Evolutionary conservation across 1,139 yeast species (phyloP), one percentile per base, ranked within the genome.

Genomic region (Suhomyces panamericanus): DNA sequence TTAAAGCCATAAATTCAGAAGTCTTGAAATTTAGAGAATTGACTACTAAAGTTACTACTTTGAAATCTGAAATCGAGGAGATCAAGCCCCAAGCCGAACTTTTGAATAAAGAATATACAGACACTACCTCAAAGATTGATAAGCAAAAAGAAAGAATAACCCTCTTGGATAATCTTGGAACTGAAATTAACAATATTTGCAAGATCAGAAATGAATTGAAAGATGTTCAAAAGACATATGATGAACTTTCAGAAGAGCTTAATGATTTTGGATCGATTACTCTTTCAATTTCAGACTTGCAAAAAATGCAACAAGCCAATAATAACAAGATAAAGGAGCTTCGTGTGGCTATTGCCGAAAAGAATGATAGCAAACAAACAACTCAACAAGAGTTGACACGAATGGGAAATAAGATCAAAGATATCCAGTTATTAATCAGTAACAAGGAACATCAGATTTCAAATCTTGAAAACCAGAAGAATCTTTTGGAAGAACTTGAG

Each of bases 331-430:
- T 81, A 32, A 81, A 79, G 53, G 57, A 54, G 2, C 51, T 75
- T 5, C 70, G 95, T 47, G 64, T 62, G 20, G 66, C 64, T 3
- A 62, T 85, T 2, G 66, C 67, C 9, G 69, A 66, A 2, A 57
- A 78, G 28, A 70, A 67, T 7, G 81, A 78, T 13, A 70, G 72
- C 11, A 79, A 79, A 50, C 87, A 83, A 46, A 49, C 58, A 3
- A 67, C 66, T 15, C 77, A 77, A 28, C 72, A 70, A 38, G 83
- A 78, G 38, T 53, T 78, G 24, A 69, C 74, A n/a, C 67, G 70
- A 16, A 55, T 84, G 27, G 82, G 85, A 40, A 75, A 66, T 38
- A 63, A 66, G 27, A 66, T 85, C 8, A 81, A 83, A 49, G 90
- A 85, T 53, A 75, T 77, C 47, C 75, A 73, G 51, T 63, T 84